Base-by-base conservation (phyloP, 2,329 filamentous ascomycete genomes). In the Paraphoma sp. region DNA sequence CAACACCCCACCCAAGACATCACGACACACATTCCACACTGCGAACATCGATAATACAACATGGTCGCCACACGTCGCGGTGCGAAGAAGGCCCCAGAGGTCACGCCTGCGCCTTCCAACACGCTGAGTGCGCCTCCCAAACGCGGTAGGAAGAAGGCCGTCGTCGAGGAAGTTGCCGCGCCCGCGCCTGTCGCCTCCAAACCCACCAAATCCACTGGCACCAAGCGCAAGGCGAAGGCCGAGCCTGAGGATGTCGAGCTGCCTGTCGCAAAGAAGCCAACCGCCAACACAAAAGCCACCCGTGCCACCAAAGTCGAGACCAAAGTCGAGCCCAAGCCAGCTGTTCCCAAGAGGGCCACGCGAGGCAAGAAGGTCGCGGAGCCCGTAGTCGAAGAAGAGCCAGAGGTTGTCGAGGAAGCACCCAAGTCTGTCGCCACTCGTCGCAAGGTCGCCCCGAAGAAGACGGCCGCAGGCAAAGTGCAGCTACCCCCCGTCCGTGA, bases 1-100 rank as follows among this genome's bases (percentile, higher is more conserved):
- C 57, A 54, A 54, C 57, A 50, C 53, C 55, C 55, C 45, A 56
- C 49, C 29, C 53, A 48, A 53, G 45, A 55, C 53, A 57, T 51
- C 44, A 59, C 49, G 31, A 46, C 38, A 47, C 46, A 53, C 48
- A 16, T 45, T 49, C 12, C 57, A 60, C 48, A 52, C 48, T 52
- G 52, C 63, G 57, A 62, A 54, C 55, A 57, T 64, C 33, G 54
- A 59, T 53, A 52, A 46, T 6, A 56, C 61, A 69, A 42, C 40
- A 73, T 73, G 71, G 71, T 72, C 60, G 65, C 68, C 56, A 73
- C 71, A 56, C 71, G 71, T 60, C 68, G 69, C 52, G 67, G 66
- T 62, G 63, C 65, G 47, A 67, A 68, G 46, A 59, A 63, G 28
- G 60, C 68, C 56, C 56, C 68, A 31, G 66, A 67, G 61, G 63